Conservation (phyloP, 2,329 filamentous ascomycete species). For the Calonectria pauciramosa region DNA sequence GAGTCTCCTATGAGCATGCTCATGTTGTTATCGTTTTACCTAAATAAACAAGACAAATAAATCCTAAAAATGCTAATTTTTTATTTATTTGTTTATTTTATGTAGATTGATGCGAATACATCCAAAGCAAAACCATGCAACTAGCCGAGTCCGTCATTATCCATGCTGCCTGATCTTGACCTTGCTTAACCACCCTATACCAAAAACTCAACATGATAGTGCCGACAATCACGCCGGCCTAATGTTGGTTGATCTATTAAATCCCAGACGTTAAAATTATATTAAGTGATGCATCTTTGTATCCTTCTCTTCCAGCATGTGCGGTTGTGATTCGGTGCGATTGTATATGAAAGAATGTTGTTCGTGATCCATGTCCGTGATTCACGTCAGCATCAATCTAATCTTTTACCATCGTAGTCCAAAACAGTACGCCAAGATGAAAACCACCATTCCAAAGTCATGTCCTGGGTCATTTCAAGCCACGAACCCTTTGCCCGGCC, state of each 20-base stretch:
- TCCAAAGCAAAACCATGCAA: neutral
- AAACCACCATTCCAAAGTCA: neutral
- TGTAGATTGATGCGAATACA: neutral
- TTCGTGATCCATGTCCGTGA: neutral
- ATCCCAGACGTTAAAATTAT: neutral
- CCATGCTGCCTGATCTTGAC: neutral
- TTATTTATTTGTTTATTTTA: neutral
- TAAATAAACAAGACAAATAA: neutral
- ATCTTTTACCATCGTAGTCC: neutral
- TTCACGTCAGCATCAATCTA: neutral
- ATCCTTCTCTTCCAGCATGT: neutral
- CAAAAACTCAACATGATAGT: neutral
- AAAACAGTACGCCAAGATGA: neutral
- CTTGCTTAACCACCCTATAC: neutral
- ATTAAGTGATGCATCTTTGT: no score
- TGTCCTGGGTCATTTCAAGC: neutral
- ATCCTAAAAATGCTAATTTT: neutral
- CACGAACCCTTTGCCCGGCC: neutral
- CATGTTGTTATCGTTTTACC: no score
- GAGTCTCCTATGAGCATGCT: no score
- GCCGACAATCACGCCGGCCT: neutral
- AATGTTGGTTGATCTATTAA: neutral
- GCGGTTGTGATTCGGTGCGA: neutral
- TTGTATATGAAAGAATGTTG: neutral
- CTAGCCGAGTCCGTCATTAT: neutral